Evolutionary conservation across 2,329 filamentous ascomycete genomes (phyloP).

Genomic region (Dactylellina haptotyla): DNA sequence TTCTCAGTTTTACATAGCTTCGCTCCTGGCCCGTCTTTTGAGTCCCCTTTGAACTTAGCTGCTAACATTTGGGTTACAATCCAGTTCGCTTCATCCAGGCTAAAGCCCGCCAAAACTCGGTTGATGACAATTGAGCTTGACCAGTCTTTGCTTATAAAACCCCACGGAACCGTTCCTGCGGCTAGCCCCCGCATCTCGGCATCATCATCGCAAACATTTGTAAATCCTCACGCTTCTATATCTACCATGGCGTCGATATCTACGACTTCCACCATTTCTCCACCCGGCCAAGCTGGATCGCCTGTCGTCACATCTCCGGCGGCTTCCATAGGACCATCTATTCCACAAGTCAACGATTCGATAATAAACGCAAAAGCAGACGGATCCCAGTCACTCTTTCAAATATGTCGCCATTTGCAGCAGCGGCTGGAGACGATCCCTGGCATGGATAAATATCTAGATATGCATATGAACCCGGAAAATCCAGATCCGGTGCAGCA

Average conservation of each 20-base stretch:
- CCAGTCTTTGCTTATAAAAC: conserved; percentile 56
- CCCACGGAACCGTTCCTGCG: conserved; percentile 56
- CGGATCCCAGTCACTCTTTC: conserved; percentile 89
- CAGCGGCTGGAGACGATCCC: conserved; percentile 84
- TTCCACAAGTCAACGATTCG: conserved; percentile 58
- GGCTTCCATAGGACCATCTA: conserved; percentile 54
- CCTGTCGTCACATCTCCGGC: conserved; percentile 55
- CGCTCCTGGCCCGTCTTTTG: too few species aligned
- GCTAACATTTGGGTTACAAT: conserved; percentile 24
- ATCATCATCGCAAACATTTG: conserved; percentile 55
- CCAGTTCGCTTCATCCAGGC: conserved; percentile 59
- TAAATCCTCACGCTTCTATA: conserved; percentile 45
- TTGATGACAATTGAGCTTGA: conserved; percentile 59
- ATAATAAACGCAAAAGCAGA: conserved; percentile 98
- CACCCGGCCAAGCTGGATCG: conserved; percentile 16
- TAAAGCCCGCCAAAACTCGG: conserved; percentile 58
- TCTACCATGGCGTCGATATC: conserved; percentile 55
- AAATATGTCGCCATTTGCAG: conserved; percentile 88
- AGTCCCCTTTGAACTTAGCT: not conserved
- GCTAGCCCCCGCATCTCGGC: conserved; percentile 50
- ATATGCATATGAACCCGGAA: conserved; percentile 65
- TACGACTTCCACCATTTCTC: conserved; percentile 48
- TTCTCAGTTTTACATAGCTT: too few species aligned
- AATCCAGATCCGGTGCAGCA: conserved; percentile 88
- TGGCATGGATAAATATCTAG: conserved; percentile 71